A percentile compares a stretch with the other conserved stretches of the same genome.
Evolutionary conservation across 441 rosid species (phyloP).

Genomic region (Eruca vesicaria): DNA sequence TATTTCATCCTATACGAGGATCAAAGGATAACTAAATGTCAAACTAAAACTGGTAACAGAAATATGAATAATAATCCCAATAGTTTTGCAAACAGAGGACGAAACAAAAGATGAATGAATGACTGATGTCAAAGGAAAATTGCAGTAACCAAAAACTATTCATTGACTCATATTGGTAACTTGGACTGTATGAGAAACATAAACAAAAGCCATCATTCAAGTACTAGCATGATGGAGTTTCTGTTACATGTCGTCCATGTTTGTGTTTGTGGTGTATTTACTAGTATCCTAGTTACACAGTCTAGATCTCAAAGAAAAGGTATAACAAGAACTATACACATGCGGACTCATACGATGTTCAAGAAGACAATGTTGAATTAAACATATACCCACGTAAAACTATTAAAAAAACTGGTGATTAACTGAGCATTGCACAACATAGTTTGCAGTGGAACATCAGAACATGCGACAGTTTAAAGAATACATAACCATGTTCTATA

Average conservation of each 20-base stretch:
- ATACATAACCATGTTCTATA: slow-evolving; percentile 30
- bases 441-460: slow-evolving; percentile 7
- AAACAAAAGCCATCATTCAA: background rate
- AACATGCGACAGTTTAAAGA: slow-evolving; percentile 7
- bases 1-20: slow-evolving; percentile 64
- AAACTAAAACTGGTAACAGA: background rate
- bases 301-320: background rate
- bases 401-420: background rate
- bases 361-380: slow-evolving; percentile 11
- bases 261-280: slow-evolving; percentile 1
- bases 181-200: slow-evolving; percentile 1
- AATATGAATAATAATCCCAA: background rate
- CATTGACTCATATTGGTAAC: slow-evolving; percentile 1
- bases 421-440: slow-evolving; percentile 12
- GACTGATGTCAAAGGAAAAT: background rate
- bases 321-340: background rate
- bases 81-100: background rate
- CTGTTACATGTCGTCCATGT: background rate
- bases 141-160: background rate
- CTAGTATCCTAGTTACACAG: background rate
- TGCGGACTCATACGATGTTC: background rate
- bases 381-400: background rate
- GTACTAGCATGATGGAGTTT: background rate
- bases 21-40: background rate
- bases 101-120: slow-evolving; percentile 10